phyloP scores from a whole-genome alignment of 495 filamentous ascomycete genomes.

The Amphirosellinia nigrospora region DNA sequence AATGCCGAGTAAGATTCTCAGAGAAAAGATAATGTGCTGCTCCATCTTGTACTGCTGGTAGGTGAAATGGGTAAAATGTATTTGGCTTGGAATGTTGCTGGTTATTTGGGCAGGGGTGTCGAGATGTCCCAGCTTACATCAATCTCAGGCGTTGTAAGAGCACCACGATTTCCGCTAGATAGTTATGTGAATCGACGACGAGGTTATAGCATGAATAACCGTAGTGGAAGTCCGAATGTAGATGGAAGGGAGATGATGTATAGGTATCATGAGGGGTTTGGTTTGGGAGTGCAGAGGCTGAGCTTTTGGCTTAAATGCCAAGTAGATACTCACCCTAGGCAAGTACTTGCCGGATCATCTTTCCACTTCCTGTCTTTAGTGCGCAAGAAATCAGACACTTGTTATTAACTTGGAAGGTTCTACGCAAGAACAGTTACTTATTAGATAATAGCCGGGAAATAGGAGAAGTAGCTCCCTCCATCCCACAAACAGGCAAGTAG shows the following conservation, averaged over 20 bases:
- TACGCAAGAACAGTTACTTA: neutral
- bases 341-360: neutral
- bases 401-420: no score
- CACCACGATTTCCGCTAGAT: neutral
- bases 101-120: neutral
- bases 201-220: neutral
- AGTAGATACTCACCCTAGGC: no score
- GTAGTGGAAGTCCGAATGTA: neutral
- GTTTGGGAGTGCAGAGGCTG: neutral
- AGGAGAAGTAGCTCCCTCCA: conserved; percentile 3
- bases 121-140: neutral
- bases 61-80: neutral
- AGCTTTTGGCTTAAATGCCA: no score
- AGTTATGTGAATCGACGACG: neutral
- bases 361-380: neutral
- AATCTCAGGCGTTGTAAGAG: neutral
- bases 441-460: no score
- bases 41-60: neutral
- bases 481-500: neutral
- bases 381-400: neutral
- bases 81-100: neutral
- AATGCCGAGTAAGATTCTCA: conserved; percentile 6
- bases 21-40: neutral
- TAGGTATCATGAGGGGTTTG: no score
- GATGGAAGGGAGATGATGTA: neutral